Evolutionary conservation across 2,329 filamentous ascomycete genomes (phyloP).

Genomic region (Penicillium capsulatum): DNA sequence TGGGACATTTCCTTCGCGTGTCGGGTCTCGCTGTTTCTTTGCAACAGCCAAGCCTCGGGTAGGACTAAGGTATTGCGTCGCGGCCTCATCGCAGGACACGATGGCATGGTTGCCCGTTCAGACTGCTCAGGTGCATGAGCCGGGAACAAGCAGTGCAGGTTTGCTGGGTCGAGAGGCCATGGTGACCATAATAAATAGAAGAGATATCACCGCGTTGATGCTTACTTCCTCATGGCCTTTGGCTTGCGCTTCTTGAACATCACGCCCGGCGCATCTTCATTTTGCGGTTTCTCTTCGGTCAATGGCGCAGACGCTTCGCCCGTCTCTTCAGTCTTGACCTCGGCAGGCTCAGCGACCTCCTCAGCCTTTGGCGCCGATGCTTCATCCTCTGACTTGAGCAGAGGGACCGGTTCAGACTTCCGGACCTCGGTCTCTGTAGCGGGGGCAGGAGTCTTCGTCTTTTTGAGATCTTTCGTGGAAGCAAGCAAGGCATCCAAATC

Average conservation of each 20-base stretch:
- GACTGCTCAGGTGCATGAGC: no score
- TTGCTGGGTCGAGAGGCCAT: no score
- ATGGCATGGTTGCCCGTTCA: no score
- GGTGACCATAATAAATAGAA: no score
- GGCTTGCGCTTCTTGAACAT: constrained; percentile 50
- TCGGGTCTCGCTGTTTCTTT: no score
- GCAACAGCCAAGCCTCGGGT: no score
- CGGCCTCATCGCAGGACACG: no score
- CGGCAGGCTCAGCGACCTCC: constrained; percentile 3
- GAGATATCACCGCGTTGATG: no score
- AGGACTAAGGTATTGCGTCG: no score
- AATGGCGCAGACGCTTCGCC: constrained; percentile 5
- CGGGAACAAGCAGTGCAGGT: no score
- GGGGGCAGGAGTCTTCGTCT: constrained; percentile 21
- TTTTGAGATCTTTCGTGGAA: constrained; percentile 40
- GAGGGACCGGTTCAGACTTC: constrained; percentile 9
- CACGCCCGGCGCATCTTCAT: constrained; percentile 30
- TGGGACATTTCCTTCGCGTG: no score
- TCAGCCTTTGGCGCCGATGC: constrained; percentile 4
- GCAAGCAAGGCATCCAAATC: constrained; percentile 44
- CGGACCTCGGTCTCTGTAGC: constrained; percentile 15
- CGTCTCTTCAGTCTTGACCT: constrained; percentile 24
- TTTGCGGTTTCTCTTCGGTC: constrained; percentile 11
- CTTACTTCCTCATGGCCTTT: constrained; percentile 41
- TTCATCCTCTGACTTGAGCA: constrained; percentile 17